Conservation (phyloP, 441 rosid genomes). For the Cnidoscolus chayamansa region DNA sequence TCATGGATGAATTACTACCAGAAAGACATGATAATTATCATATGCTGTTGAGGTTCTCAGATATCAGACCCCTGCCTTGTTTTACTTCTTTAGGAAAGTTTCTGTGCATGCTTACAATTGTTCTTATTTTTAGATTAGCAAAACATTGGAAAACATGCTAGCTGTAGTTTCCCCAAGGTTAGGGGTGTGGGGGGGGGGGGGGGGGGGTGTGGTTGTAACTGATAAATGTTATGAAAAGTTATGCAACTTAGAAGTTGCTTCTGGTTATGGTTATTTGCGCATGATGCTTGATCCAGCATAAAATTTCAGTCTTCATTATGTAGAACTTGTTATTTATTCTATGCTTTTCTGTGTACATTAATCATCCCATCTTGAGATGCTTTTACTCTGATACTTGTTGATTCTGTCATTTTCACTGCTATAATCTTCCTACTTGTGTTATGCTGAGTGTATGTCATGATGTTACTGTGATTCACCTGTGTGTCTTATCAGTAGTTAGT, state of each 20-base stretch:
- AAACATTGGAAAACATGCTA: neutral
- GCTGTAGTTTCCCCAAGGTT: neutral
- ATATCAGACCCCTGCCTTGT: neutral
- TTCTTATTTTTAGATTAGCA: neutral
- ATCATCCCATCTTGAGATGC: neutral
- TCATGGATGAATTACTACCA: conserved; percentile 79
- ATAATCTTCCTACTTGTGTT: neutral
- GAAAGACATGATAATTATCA: conserved; percentile 80
- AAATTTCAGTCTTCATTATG: neutral
- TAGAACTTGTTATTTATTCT: neutral
- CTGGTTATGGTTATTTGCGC: neutral
- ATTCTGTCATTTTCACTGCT: neutral
- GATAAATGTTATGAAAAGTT: neutral
- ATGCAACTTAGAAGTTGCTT: neutral
- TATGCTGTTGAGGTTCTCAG: conserved; percentile 74
- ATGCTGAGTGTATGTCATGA: neutral
- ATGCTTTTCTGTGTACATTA: neutral
- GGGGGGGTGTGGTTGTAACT: too few species aligned
- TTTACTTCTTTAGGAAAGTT: neutral
- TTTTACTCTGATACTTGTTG: neutral
- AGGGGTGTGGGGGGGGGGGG: too few species aligned
- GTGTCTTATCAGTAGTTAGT: neutral
- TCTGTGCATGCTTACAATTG: neutral
- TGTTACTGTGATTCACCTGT: conserved; percentile 3
- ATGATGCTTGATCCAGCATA: neutral